Evolutionary conservation across 805 yeast species (phyloP), one percentile per base, ranked within the genome.

Genomic region (Komagataella ulmi): DNA sequence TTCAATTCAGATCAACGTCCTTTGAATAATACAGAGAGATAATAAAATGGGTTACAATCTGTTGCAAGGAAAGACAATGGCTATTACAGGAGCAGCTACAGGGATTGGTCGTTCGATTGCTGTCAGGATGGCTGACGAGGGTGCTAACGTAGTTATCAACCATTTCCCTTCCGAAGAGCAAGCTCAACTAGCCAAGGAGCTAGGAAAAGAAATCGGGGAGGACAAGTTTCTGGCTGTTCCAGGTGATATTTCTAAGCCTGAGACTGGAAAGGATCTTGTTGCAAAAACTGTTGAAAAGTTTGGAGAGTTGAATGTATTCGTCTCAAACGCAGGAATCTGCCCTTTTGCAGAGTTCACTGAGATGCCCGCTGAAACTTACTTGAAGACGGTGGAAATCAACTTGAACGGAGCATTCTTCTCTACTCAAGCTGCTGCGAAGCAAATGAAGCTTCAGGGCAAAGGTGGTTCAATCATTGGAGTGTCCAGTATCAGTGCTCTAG

Each of bases 381-480:
- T 61, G 43, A 55, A 58, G 46, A 71, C 73, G 3, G 65, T 71
- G 24, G 61, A 60, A 46, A 65, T 72, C 55, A 74, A 73, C 54
- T 60, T 73, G 51, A 67, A 70, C 50, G 78, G 79, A 23, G 67
- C 70, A 19, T 74, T 65, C 54, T 73, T 64, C 54, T 65, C 72
- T n/a, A 68, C 72, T 6, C 76, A 73, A 52, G 76, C 76, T 3
- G 77, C 74, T 6, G 76, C 74, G 4, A 60, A 60, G 47, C 76
- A 72, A 56, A 67, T 74, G 74, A 65, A 63, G 50, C 56, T 58
- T 23, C 77, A 73, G 53, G 75, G 76, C 5, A 67, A 66, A 48
- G 76, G 77, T 24, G 79, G 79, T 1, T 69, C 74, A 12, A 72
- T 74, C 51, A 73, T 74, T 45, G 76, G 74, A 7, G 59, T 72